A percentile compares a stretch with the other conserved stretches of the same genome.
These are phyloP conservation scores for Geranium rotundifolium DNA, from an alignment of 345 rosid genomes.

Conservation along the genomic window DNA sequence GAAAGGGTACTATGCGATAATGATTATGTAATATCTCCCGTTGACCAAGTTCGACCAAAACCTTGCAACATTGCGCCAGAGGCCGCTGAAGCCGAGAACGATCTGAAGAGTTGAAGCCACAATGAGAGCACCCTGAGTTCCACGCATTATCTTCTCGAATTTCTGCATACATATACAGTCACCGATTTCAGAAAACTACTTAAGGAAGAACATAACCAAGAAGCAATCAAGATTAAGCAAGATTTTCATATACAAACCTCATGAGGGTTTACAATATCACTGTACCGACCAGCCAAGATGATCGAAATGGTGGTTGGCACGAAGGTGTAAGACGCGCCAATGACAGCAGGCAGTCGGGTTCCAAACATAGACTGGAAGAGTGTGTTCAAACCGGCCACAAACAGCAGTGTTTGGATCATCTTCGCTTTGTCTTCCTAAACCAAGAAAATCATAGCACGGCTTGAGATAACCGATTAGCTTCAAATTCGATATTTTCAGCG, in stretches of 20 bases:
- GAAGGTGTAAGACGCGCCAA: slow-evolving; percentile 74
- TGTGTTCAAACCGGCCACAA: slow-evolving; percentile 88
- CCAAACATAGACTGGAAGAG: slow-evolving; percentile 68
- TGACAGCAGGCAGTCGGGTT: slow-evolving; percentile 83
- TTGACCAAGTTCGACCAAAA: slow-evolving; percentile 5
- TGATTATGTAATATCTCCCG: too few relatives aligned
- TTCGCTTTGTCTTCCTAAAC: slow-evolving; percentile 83
- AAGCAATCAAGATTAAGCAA: neutral
- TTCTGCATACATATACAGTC: slow-evolving; percentile 34
- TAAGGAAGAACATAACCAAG: neutral
- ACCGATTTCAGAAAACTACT: slow-evolving; percentile 1
- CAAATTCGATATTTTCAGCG: too few relatives aligned
- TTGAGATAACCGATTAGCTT: too few relatives aligned
- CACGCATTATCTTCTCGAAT: slow-evolving; percentile 83
- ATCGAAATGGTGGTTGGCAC: slow-evolving; percentile 79
- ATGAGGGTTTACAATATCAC: slow-evolving; percentile 60
- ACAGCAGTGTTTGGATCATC: slow-evolving; percentile 82
- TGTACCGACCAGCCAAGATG: slow-evolving; percentile 75
- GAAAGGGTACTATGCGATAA: too few relatives aligned
- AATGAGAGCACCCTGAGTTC: slow-evolving; percentile 81
- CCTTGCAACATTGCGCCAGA: slow-evolving; percentile 97
- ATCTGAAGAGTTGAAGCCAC: slow-evolving; percentile 94
- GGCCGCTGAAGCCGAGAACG: slow-evolving; percentile 88
- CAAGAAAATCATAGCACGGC: neutral
- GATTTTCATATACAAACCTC: slow-evolving; percentile 41